Evolutionary conservation across 2,329 filamentous ascomycete genomes (phyloP).

Genomic region (Aphanoascus verrucosus): DNA sequence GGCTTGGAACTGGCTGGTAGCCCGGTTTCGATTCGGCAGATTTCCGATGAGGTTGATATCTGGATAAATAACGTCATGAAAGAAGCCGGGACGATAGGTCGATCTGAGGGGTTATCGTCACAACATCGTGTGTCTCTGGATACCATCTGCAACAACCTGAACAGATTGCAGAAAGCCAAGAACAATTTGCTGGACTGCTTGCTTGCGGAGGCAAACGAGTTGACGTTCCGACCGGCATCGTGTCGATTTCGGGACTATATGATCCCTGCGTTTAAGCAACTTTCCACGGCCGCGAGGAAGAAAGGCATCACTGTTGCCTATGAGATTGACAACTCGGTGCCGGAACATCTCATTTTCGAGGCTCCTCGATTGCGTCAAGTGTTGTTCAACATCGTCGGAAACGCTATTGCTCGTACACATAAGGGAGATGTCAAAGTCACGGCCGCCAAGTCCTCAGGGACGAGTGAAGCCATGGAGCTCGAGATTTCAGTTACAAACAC

Average conservation of each 20-base stretch:
- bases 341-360: conserved; percentile 5
- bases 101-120: neutral
- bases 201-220: neutral
- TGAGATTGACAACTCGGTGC: conserved; percentile 1
- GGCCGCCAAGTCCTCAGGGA: neutral
- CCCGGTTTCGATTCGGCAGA: conserved; percentile 1
- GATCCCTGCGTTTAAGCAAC: conserved; percentile 4
- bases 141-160: conserved; percentile 1
- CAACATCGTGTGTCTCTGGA: neutral
- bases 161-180: neutral
- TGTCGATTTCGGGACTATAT: neutral
- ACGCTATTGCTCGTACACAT: neutral
- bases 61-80: conserved; percentile 5
- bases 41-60: conserved; percentile 7
- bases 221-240: neutral
- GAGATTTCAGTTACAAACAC: neutral
- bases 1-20: neutral
- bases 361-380: conserved; percentile 1
- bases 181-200: conserved; percentile 1
- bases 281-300: neutral
- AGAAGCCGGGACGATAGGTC: neutral
- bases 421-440: neutral
- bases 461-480: neutral
- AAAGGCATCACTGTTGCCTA: conserved; percentile 3
- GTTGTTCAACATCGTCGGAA: conserved; percentile 1